These are phyloP conservation scores for Ulota crispa DNA, from an alignment of 225 moss, liverwort and hornwort genomes.

Conservation along the genomic window DNA sequence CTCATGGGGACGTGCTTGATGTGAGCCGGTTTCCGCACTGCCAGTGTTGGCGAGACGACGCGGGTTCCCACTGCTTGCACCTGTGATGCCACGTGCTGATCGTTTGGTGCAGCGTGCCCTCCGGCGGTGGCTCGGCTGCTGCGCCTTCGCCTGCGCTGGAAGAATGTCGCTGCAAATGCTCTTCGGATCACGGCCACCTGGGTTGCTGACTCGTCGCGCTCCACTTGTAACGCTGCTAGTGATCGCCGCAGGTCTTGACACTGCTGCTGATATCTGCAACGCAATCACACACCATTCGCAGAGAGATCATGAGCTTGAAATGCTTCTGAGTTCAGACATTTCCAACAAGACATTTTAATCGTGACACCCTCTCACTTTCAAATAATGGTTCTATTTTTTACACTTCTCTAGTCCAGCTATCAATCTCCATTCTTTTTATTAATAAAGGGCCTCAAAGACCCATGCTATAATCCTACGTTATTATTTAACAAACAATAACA, in stretches of 20 bases:
- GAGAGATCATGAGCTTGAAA: neutral
- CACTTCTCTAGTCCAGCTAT: too few species aligned
- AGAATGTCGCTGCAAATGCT: constrained; percentile 61
- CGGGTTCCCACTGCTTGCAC: constrained; percentile 29
- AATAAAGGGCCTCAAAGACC: too few species aligned
- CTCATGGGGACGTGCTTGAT: constrained; percentile 42
- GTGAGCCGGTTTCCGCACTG: constrained; percentile 36
- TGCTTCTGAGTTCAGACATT: neutral
- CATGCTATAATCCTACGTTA: too few species aligned
- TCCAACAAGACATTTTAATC: neutral
- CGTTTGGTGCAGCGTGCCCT: constrained; percentile 8
- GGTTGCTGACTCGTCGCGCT: constrained; percentile 56
- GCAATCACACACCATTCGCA: neutral
- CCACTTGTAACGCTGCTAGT: constrained; percentile 44
- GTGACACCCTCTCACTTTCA: neutral
- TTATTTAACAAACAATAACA: too few species aligned
- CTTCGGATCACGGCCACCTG: constrained; percentile 65
- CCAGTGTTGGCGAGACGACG: constrained; percentile 35
- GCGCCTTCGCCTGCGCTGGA: constrained; percentile 59
- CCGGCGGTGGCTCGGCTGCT: constrained; percentile 27
- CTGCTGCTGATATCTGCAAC: constrained; percentile 60
- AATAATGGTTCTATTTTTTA: too few species aligned
- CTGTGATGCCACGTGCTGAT: constrained; percentile 30
- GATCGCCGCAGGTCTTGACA: constrained; percentile 59
- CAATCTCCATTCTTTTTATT: too few species aligned